Evolutionary conservation across 2,329 filamentous ascomycete species (phyloP), one percentile per base, ranked within the genome.

Genomic region (Phaeosphaeriaceae sp.): DNA sequence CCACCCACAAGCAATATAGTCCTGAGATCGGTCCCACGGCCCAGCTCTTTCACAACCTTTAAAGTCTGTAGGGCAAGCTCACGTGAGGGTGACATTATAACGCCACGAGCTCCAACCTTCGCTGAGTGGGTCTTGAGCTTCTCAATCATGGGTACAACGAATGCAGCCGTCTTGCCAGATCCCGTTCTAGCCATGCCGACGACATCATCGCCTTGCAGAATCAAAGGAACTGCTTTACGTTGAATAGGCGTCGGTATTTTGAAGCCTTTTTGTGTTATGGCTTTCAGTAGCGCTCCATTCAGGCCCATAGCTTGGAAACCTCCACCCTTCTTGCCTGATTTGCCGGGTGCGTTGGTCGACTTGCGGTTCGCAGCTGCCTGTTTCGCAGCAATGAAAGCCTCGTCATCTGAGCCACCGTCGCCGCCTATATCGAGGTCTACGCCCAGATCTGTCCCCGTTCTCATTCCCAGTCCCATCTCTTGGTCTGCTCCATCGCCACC

Each of bases 101-200:
- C 79, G 11, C 88, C 94, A 65, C 94, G 84, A 36, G 91, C 86
- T 43, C 95, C 94, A 56, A 97, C 87, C 65, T 88, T 88, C 23
- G 87, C 87, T 68, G 89, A 96, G 73, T 99, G 95, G 18, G 85
- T 83, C 74, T 92, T 95, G 53, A 99, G 79, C 59, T 88, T 89
- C 77, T 99, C 91, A 53, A 99, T 92, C 93, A 99, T 96, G 35
- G 94, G 94, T 58, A 99, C 95, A 20, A 97, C 92, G 73, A 99
- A 99, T 17, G 94, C 94, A 1, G 92, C 94, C 1, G 95, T 99
- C 79, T 99, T 99, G 78, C 94, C 94, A 16, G 92, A 97, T 71
- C 94, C 94, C n/a, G 95, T 99, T 60, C 95, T 83, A 6, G 94
- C 94, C 94, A 99, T 99, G 60, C 92, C 95, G 18, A 99, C 93